Percentiles rank a stretch among this genome's conserved stretches.
Conservation (phyloP, 2,329 filamentous ascomycete genomes). For the Hypoxylon sp. region DNA sequence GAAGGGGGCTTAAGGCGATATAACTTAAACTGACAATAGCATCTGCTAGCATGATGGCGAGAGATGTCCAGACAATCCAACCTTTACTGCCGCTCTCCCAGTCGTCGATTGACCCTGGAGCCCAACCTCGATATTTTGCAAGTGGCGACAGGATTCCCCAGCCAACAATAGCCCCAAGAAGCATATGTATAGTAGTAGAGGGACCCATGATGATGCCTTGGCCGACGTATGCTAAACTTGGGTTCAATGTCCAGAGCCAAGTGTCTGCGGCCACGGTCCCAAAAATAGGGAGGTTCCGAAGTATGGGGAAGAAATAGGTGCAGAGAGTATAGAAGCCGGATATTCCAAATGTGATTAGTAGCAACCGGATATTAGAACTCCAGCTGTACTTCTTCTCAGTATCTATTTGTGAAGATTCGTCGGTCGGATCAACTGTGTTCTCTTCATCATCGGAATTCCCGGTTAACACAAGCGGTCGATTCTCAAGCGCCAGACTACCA, state of each 20-base stretch:
- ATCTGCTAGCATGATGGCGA: slow-evolving; percentile 97
- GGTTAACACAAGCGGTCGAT: slow-evolving; percentile 49
- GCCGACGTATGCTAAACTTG: slow-evolving; percentile 95
- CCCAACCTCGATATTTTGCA: slow-evolving; percentile 89
- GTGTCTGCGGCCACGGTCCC: slow-evolving; percentile 79
- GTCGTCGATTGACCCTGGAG: slow-evolving; percentile 85
- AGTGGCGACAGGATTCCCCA: slow-evolving; percentile 93
- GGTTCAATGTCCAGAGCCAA: slow-evolving; percentile 97
- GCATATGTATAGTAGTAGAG: slow-evolving; percentile 94
- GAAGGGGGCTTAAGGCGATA: slow-evolving; percentile 76
- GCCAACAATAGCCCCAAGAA: slow-evolving; percentile 87
- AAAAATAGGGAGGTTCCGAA: slow-evolving; percentile 90
- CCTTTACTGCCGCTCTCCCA: slow-evolving; percentile 96
- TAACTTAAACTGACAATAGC: slow-evolving; percentile 89
- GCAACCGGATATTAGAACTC: slow-evolving; percentile 66
- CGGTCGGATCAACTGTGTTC: slow-evolving; percentile 30
- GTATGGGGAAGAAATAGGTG: slow-evolving; percentile 89
- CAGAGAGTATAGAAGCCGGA: slow-evolving; percentile 80
- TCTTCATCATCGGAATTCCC: slow-evolving; percentile 45
- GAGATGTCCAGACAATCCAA: slow-evolving; percentile 97
- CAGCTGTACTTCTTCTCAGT: slow-evolving; percentile 59
- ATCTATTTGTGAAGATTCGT: slow-evolving; percentile 51
- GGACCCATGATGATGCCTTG: slow-evolving; percentile 99
- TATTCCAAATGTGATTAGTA: slow-evolving; percentile 70
- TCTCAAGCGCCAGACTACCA: slow-evolving; percentile 55